These are phyloP conservation scores for Saccharomyces hybrid DNA, from an alignment of 1,139 yeast species.

Conservation along the genomic window DNA sequence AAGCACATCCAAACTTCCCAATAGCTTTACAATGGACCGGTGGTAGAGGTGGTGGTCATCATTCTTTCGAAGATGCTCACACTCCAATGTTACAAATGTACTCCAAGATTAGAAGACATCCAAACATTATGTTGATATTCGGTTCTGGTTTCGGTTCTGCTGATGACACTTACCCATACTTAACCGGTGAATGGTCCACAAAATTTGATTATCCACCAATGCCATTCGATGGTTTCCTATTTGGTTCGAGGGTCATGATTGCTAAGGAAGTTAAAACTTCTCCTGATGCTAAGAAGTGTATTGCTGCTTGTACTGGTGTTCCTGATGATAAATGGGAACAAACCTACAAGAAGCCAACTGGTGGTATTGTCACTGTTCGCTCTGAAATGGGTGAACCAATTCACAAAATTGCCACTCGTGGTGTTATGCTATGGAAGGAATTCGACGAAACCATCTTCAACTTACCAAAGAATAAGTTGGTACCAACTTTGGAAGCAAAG, in stretches of 20 bases:
- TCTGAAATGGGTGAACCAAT: slow-evolving; percentile 99
- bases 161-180: slow-evolving; percentile 93
- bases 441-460: slow-evolving; percentile 88
- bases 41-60: slow-evolving; percentile 99
- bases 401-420: slow-evolving; percentile 96
- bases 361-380: slow-evolving; percentile 91
- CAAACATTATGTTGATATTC: slow-evolving; percentile 83
- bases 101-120: slow-evolving; percentile 83
- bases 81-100: slow-evolving; percentile 95
- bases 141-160: slow-evolving; percentile 98
- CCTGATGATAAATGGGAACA: slow-evolving; percentile 84
- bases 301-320: slow-evolving; percentile 86
- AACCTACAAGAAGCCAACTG: slow-evolving; percentile 90
- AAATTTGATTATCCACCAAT: slow-evolving; percentile 86
- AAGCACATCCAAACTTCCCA: slow-evolving; percentile 93
- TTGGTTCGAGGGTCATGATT: slow-evolving; percentile 96
- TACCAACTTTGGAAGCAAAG: slow-evolving; percentile 75
- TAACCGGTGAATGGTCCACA: slow-evolving; percentile 93
- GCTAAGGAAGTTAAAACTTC: slow-evolving; percentile 95
- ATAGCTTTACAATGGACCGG: slow-evolving; percentile 99
- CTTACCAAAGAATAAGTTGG: slow-evolving; percentile 81
- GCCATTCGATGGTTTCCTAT: slow-evolving; percentile 97
- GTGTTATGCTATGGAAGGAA: slow-evolving; percentile 95
- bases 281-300: slow-evolving; percentile 86
- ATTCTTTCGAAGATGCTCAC: slow-evolving; percentile 97